Conservation (phyloP, 2,329 filamentous ascomycete species). For the Nakataea oryzae region DNA sequence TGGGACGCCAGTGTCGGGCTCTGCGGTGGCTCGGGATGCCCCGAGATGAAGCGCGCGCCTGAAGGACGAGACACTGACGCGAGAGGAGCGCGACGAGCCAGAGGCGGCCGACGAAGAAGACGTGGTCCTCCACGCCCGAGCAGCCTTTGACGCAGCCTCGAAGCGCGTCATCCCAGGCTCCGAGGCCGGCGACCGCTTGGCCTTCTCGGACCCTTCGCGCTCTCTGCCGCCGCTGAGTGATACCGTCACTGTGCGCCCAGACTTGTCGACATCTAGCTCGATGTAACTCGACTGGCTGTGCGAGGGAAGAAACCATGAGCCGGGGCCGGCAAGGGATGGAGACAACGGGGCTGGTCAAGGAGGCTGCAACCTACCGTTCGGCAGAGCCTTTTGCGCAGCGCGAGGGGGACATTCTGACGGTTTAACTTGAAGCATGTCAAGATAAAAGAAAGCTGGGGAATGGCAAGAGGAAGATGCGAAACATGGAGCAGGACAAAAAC, state of each 20-base stretch:
- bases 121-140: not conserved
- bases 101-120: not conserved
- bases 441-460: not conserved
- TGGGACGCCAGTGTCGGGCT: not conserved
- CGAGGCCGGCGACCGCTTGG: not conserved
- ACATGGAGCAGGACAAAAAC: not conserved
- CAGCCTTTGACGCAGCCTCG: not conserved
- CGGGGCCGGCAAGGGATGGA: not conserved
- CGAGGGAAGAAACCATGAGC: not conserved
- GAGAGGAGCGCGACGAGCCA: not conserved
- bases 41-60: not conserved
- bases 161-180: constrained; percentile 1
- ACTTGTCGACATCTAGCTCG: not conserved
- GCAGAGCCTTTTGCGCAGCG: not conserved
- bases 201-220: not conserved
- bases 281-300: not conserved
- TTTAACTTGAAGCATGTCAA: not conserved
- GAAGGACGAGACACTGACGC: not conserved
- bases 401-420: not conserved
- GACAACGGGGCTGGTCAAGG: not conserved
- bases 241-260: not conserved
- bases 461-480: not conserved
- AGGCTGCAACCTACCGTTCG: not conserved
- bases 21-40: not conserved
- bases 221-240: not conserved